phyloP scores from a whole-genome alignment of 805 yeast genomes.

The Candida schatavii region DNA sequence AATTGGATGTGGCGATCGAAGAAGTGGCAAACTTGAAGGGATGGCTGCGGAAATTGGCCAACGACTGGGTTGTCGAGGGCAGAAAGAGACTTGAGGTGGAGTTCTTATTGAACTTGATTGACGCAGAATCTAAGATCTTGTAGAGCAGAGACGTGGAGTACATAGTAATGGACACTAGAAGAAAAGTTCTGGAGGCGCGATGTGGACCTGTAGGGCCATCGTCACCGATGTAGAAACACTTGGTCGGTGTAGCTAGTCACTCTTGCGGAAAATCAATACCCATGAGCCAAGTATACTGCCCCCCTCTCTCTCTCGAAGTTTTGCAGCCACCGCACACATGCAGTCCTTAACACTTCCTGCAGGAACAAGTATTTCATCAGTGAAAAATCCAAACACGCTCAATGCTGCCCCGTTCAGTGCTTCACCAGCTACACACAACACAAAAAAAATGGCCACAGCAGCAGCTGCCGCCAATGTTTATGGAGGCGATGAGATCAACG shows the following conservation, averaged over 20 bases:
- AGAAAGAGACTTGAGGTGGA: constrained; percentile 88
- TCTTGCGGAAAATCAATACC: too few species aligned
- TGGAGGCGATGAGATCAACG: constrained; percentile 77
- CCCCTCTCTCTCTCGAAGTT: too few species aligned
- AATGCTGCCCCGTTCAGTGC: neutral
- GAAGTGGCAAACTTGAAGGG: constrained; percentile 89
- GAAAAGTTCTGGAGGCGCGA: too few species aligned
- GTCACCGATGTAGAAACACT: too few species aligned
- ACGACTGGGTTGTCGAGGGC: constrained; percentile 88
- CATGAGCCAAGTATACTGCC: too few species aligned
- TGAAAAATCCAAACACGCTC: too few species aligned
- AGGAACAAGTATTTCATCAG: too few species aligned
- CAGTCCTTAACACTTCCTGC: neutral
- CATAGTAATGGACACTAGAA: too few species aligned
- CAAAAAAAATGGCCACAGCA: constrained; percentile 18
- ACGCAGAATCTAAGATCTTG: constrained; percentile 54
- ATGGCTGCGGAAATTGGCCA: constrained; percentile 86
- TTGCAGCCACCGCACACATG: too few species aligned
- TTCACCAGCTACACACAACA: neutral
- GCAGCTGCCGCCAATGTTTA: constrained; percentile 21
- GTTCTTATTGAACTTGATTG: constrained; percentile 68
- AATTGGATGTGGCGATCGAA: constrained; percentile 85
- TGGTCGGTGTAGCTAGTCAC: too few species aligned
- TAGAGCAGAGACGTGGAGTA: too few species aligned
- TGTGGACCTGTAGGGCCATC: too few species aligned